Conservation (phyloP, 1,284 basidiomycete species). For the Apiotrichum brassicae region DNA sequence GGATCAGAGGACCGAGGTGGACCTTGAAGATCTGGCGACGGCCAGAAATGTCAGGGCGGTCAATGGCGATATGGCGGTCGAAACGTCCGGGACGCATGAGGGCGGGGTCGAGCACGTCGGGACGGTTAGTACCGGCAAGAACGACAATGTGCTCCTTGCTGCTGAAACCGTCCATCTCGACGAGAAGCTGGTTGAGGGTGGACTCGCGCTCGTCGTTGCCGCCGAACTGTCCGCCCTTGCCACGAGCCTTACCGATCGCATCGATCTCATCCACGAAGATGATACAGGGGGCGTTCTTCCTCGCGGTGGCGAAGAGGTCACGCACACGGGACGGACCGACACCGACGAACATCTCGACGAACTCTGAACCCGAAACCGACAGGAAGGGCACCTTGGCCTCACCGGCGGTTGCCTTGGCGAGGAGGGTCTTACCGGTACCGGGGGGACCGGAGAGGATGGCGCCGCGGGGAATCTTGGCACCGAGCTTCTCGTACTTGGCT, state of each 20-base stretch:
- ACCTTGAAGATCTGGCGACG: slow-evolving; percentile 91
- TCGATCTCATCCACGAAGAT: slow-evolving; percentile 98
- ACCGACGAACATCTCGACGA: slow-evolving; percentile 99
- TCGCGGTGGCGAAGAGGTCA: slow-evolving; percentile 93
- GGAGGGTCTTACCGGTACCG: slow-evolving; percentile 95
- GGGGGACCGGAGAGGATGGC: slow-evolving; percentile 97
- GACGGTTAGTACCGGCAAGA: slow-evolving; percentile 91
- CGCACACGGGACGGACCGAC: slow-evolving; percentile 96
- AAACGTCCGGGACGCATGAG: slow-evolving; percentile 96
- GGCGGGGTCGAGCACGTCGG: slow-evolving; percentile 91
- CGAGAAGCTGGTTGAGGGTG: slow-evolving; percentile 93
- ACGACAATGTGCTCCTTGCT: slow-evolving; percentile 95
- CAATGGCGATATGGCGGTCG: slow-evolving; percentile 93
- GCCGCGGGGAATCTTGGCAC: slow-evolving; percentile 97
- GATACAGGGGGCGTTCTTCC: slow-evolving; percentile 97
- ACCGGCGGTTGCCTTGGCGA: slow-evolving; percentile 97
- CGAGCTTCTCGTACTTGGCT: slow-evolving; percentile 86
- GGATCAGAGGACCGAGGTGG: slow-evolving; percentile 78
- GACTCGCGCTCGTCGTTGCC: slow-evolving; percentile 98
- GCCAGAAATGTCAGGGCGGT: slow-evolving; percentile 88
- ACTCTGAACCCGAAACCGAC: slow-evolving; percentile 96
- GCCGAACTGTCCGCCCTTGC: slow-evolving; percentile 80
- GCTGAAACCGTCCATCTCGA: slow-evolving; percentile 99
- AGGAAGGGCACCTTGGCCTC: slow-evolving; percentile 97
- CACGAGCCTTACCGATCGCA: slow-evolving; percentile 92